Evolutionary conservation across 108 stramenopile genomes (phyloP).

Genomic region (Cylindrotheca closterium): DNA sequence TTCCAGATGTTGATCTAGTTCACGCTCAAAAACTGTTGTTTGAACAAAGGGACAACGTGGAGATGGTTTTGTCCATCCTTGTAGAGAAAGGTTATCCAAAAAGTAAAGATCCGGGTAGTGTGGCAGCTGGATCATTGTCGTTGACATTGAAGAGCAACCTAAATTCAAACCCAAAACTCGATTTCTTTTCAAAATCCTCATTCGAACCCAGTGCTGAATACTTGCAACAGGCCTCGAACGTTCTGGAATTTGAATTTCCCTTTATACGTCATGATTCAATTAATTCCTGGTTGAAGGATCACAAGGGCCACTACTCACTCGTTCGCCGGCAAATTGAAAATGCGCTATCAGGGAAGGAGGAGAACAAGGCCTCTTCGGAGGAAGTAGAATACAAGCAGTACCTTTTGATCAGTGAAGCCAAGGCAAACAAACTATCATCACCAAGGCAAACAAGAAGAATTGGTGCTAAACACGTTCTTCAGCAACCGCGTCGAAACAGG

Average conservation of each 20-base stretch:
- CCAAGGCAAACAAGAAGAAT: background rate
- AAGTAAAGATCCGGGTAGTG: background rate
- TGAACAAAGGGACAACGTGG: slow-evolving; percentile 22
- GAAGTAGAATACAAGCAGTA: slow-evolving; percentile 12
- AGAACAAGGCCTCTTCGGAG: slow-evolving; percentile 1
- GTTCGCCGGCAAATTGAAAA: slow-evolving; percentile 6
- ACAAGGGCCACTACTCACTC: slow-evolving; percentile 32
- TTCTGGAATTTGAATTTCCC: slow-evolving; percentile 30
- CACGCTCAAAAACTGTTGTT: slow-evolving; percentile 19
- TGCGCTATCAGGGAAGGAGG: background rate
- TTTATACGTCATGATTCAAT: slow-evolving; percentile 18
- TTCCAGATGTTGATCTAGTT: slow-evolving; percentile 34
- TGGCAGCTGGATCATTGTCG: background rate
- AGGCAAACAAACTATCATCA: background rate
- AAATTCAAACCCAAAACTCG: slow-evolving; percentile 23
- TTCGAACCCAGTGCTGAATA: slow-evolving; percentile 28
- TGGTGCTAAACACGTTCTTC: slow-evolving; percentile 6
- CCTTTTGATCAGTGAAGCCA: slow-evolving; percentile 8
- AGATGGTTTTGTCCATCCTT: slow-evolving; percentile 23
- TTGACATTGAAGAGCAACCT: background rate
- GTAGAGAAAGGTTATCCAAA: slow-evolving; percentile 29
- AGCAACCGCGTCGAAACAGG: background rate
- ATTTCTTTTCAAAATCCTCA: slow-evolving; percentile 31
- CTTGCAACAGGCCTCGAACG: slow-evolving; percentile 6
- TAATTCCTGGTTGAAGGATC: background rate